Conservation (phyloP, 441 rosid species). For the Cnidoscolus chayamansa region DNA sequence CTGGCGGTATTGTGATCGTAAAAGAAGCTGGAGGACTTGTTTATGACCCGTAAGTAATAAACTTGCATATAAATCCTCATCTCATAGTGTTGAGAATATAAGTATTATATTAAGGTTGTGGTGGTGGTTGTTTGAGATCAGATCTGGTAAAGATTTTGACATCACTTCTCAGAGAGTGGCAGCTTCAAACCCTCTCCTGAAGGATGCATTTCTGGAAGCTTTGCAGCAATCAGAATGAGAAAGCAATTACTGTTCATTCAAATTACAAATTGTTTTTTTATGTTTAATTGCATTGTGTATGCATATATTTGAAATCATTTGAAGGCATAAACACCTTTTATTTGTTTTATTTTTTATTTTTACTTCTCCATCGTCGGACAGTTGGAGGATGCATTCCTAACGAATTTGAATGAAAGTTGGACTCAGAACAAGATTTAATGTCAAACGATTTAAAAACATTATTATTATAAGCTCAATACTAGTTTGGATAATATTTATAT, state of each 20-base stretch:
- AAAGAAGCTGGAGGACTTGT: slow-evolving; percentile 91
- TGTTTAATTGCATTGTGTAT: no score
- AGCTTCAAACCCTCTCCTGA: slow-evolving; percentile 70
- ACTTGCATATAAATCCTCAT: neutral
- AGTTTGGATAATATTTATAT: no score
- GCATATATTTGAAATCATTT: no score
- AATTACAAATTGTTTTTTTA: neutral
- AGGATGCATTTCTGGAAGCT: slow-evolving; percentile 66
- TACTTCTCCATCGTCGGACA: no score
- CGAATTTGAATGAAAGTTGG: no score
- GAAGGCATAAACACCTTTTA: no score
- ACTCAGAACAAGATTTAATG: no score
- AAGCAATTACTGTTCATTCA: slow-evolving; percentile 5
- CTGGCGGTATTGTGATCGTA: slow-evolving; percentile 79
- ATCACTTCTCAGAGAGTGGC: slow-evolving; percentile 78
- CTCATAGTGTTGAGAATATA: neutral
- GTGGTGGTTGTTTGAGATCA: slow-evolving; percentile 33
- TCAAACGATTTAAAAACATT: no score
- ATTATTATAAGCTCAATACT: no score
- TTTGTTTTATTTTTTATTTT: no score
- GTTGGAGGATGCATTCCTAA: no score
- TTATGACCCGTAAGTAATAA: slow-evolving; percentile 79
- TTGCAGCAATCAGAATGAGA: slow-evolving; percentile 47
- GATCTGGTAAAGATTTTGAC: slow-evolving; percentile 85
- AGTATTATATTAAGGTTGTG: slow-evolving; percentile 10